A percentile compares a stretch with the other conserved stretches of the same genome.
Conservation (phyloP, 257 asterid genomes). For the Jacaranda mimosifolia region DNA sequence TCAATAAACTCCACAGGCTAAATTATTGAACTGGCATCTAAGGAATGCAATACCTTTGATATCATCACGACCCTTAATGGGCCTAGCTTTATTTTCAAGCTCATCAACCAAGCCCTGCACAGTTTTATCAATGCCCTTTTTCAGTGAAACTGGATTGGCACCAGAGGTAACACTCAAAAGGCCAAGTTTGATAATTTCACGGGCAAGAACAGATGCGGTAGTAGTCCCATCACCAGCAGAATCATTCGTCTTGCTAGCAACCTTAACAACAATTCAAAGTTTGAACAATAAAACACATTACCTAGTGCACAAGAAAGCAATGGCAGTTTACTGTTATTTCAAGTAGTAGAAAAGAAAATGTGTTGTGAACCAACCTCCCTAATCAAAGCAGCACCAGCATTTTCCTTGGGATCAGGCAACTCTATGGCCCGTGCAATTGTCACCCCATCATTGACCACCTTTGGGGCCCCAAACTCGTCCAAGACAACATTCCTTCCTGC, state of each 20-base stretch:
- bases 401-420: constrained; percentile 92
- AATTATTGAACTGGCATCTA: neutral
- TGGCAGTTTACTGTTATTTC: neutral
- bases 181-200: constrained; percentile 94
- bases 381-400: constrained; percentile 95
- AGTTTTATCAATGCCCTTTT: constrained; percentile 94
- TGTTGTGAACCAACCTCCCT: constrained; percentile 73
- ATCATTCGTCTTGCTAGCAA: constrained; percentile 98
- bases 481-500: constrained; percentile 93
- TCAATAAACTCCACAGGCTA: neutral
- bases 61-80: constrained; percentile 93
- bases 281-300: constrained; percentile 24
- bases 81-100: constrained; percentile 90
- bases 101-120: constrained; percentile 75
- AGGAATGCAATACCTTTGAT: constrained; percentile 67
- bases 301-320: neutral
- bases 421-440: constrained; percentile 96
- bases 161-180: constrained; percentile 95
- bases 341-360: neutral
- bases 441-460: constrained; percentile 92
- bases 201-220: constrained; percentile 93
- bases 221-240: constrained; percentile 99
- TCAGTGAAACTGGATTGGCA: constrained; percentile 92
- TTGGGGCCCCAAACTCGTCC: constrained; percentile 92
- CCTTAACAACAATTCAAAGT: constrained; percentile 55